Base-by-base conservation (phyloP, 1,284 basidiomycete genomes). In the Sparassis latifolia region DNA sequence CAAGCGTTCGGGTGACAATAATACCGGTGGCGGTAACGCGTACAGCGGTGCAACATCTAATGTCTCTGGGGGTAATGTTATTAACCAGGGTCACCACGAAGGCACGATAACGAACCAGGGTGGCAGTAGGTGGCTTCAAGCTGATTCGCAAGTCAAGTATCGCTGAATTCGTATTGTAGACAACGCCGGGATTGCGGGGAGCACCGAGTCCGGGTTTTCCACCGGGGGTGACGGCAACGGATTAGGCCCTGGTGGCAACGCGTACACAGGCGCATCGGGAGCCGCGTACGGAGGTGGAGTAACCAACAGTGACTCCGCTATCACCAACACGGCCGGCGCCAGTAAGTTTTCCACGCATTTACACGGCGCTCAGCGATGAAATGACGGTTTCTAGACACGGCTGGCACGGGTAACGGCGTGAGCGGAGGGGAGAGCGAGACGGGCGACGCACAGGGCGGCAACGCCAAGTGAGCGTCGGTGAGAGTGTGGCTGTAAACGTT, bases 221-320 rank as follows among this genome's bases (percentile, higher is more conserved):
- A 48, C 54, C 10, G 64, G 63, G 28, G 64, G 63, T 46, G 56
- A 57, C 45, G 62, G 63, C 49, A 44, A 59, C 42, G 59, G 58
- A 33, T 49, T 52, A 31, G 64, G 64, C 33, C 63, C 64, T 10
- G 64, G 64, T n/a, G 64, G 64, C 53, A 66, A 66, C 53, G 62
- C 63, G 5, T 64, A 62, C 56, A 60, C 51, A 29, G 64, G 63
- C 27, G 47, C 58, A 33, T 58, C 63, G 10, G 62, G 63, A 32
- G 50, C 56, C 32, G 55, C 62, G 31, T 32, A 31, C 30, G 64
- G 63, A 27, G 64, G 64, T 20, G 47, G 43, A 38, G 57, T 66
- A 20, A 20, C 20, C 43, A 43, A 47, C 52, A 64, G 61, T 56
- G n/a, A 39, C 5, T 62, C 59, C 33, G 59, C 55, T 6, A 41